These are phyloP conservation scores for Fusarium buxicola DNA, from an alignment of 2,329 filamentous ascomycete genomes.

Conservation along the genomic window DNA sequence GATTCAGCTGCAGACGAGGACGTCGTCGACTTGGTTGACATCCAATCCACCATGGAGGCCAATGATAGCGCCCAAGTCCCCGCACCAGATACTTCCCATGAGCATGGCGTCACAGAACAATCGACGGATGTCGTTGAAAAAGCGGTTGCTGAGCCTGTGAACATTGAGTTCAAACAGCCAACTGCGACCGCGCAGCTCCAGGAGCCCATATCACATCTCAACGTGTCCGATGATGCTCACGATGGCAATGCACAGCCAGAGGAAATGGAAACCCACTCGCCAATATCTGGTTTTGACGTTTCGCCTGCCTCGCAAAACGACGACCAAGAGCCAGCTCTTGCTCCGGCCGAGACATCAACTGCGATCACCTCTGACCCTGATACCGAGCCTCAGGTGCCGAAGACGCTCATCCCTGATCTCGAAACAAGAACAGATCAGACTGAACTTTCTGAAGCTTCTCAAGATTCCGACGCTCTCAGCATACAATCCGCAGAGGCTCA, in stretches of 20 bases:
- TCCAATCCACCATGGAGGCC: conserved; percentile 6
- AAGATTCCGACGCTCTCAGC: conserved; percentile 21
- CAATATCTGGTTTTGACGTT: conserved; percentile 1
- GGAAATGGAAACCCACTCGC: conserved; percentile 25
- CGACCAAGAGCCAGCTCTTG: background rate
- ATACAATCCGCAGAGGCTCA: no score
- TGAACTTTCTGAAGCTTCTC: background rate
- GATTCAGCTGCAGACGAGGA: conserved; percentile 2
- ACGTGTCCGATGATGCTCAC: conserved; percentile 19
- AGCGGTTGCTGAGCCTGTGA: conserved; percentile 17
- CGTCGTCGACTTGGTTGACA: conserved; percentile 6
- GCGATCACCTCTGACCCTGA: conserved; percentile 16
- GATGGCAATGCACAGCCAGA: conserved; percentile 25
- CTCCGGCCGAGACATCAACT: background rate
- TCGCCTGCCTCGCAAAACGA: background rate
- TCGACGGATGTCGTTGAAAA: conserved; percentile 9
- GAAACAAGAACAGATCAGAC: background rate
- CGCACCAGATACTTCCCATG: conserved; percentile 10
- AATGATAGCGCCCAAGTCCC: conserved; percentile 9
- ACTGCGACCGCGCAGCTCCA: conserved; percentile 17
- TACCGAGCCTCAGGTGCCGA: conserved; percentile 11
- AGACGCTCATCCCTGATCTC: background rate
- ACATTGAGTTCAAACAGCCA: conserved; percentile 12
- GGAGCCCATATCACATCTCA: conserved; percentile 10
- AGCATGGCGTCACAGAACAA: conserved; percentile 25